A percentile compares a stretch with the other conserved stretches of the same genome.
Conservation (phyloP, 257 asterid genomes). For the Nicotiana attenuata region DNA sequence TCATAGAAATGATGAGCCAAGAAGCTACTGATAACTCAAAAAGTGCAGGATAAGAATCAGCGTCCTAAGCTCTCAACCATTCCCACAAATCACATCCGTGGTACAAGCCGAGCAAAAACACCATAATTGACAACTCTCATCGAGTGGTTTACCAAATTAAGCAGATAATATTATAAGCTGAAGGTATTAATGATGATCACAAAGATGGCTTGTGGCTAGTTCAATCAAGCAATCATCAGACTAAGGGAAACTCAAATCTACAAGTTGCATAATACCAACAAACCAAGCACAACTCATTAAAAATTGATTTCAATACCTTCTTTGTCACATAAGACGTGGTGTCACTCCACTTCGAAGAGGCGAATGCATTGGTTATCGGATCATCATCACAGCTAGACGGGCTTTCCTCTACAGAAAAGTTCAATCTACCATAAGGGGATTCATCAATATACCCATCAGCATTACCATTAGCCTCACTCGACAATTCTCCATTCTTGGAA, state of each 20-base stretch:
- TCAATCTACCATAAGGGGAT: conserved; percentile 67
- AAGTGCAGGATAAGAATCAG: not conserved
- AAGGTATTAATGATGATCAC: not conserved
- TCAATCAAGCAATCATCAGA: conserved; percentile 1
- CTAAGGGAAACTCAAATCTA: not conserved
- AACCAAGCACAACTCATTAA: not conserved
- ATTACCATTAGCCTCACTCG: conserved; percentile 33
- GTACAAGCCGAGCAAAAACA: not conserved
- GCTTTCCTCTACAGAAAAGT: conserved; percentile 36
- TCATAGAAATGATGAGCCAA: not conserved
- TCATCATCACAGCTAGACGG: conserved; percentile 49
- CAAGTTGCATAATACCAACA: not conserved
- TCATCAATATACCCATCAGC: conserved; percentile 50
- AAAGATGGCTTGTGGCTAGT: not conserved
- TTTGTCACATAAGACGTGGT: conserved; percentile 62
- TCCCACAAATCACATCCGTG: not conserved
- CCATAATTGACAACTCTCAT: not conserved
- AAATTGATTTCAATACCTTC: conserved; percentile 42
- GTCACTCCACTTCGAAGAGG: conserved; percentile 64
- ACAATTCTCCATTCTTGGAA: conserved; percentile 35
- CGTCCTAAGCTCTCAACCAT: not conserved
- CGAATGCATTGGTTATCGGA: conserved; percentile 26
- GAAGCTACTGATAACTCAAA: not conserved
- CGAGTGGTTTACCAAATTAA: not conserved
- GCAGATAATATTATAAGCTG: not conserved